phyloP scores from a whole-genome alignment of 2,329 filamentous ascomycete genomes.

The Nothopassalora personata region DNA sequence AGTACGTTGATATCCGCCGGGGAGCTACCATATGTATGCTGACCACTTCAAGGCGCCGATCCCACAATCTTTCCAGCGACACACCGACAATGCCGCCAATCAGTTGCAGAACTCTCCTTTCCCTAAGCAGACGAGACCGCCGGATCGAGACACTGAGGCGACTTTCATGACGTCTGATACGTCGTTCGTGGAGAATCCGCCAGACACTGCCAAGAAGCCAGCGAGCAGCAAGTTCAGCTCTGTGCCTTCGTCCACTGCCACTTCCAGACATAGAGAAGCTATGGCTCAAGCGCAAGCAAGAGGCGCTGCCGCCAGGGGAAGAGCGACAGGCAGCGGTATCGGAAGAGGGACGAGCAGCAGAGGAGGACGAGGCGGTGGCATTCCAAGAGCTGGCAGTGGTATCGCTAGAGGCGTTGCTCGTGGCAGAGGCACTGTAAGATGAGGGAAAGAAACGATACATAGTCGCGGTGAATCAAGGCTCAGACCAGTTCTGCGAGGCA shows the following conservation, averaged over 20 bases:
- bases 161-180: slow-evolving; percentile 93
- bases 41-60: slow-evolving; percentile 52
- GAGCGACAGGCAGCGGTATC: slow-evolving; percentile 28
- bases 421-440: slow-evolving; percentile 28
- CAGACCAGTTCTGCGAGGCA: no score
- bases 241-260: slow-evolving; percentile 16
- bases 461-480: no score
- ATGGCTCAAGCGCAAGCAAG: slow-evolving; percentile 26
- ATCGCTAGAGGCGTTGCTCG: slow-evolving; percentile 28
- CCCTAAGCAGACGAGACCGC: slow-evolving; percentile 11
- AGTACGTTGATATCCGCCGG: slow-evolving; percentile 37
- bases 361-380: slow-evolving; percentile 18
- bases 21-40: background rate
- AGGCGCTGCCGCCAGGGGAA: slow-evolving; percentile 9
- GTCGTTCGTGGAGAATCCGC: slow-evolving; percentile 72
- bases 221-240: slow-evolving; percentile 31
- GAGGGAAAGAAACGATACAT: background rate
- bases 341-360: slow-evolving; percentile 23
- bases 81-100: slow-evolving; percentile 34
- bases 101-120: slow-evolving; percentile 21
- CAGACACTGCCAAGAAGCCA: slow-evolving; percentile 44
- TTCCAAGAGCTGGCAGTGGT: slow-evolving; percentile 20
- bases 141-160: slow-evolving; percentile 56
- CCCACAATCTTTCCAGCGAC: slow-evolving; percentile 70
- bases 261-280: slow-evolving; percentile 25